These are phyloP conservation scores for Apophysomyces sp. DNA, from an alignment of 371 early-diverging fungal genomes.

Conservation along the genomic window DNA sequence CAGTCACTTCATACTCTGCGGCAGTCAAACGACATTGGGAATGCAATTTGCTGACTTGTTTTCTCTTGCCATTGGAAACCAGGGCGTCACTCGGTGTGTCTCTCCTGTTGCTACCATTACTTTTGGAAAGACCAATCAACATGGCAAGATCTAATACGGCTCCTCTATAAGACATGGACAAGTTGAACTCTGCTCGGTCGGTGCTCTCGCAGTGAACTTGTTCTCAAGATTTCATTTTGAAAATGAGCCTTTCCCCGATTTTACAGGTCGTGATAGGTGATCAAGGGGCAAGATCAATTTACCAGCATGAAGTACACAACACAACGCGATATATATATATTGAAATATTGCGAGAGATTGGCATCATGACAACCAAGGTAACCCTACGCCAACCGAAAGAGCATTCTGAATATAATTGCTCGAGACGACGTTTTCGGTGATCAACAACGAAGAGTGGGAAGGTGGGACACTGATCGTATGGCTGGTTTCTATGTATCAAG, in stretches of 20 bases:
- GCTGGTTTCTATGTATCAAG: conserved; percentile 7
- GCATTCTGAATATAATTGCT: conserved; percentile 7
- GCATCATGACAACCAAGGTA: conserved; percentile 2
- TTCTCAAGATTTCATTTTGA: conserved; percentile 6
- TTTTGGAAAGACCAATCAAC: neutral
- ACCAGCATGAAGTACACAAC: too few species aligned
- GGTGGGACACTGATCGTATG: conserved; percentile 10
- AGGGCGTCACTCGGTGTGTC: neutral
- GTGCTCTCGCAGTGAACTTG: neutral
- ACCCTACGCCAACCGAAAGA: conserved; percentile 8
- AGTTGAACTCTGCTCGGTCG: neutral
- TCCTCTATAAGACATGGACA: neutral
- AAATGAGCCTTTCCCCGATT: conserved; percentile 1
- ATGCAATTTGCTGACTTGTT: conserved; percentile 4
- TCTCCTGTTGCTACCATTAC: neutral
- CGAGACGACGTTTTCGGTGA: conserved; percentile 2
- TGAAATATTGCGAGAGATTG: neutral
- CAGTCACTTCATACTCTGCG: conserved; percentile 5
- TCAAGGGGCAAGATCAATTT: neutral
- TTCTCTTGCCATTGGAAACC: neutral
- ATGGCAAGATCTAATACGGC: conserved; percentile 10
- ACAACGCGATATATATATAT: neutral
- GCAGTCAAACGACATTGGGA: neutral
- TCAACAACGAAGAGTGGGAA: conserved; percentile 3
- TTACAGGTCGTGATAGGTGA: neutral